Evolutionary conservation across 192 early-diverging fungal species (phyloP), one percentile per base, ranked within the genome.

Genomic region (Coemansia sp.): DNA sequence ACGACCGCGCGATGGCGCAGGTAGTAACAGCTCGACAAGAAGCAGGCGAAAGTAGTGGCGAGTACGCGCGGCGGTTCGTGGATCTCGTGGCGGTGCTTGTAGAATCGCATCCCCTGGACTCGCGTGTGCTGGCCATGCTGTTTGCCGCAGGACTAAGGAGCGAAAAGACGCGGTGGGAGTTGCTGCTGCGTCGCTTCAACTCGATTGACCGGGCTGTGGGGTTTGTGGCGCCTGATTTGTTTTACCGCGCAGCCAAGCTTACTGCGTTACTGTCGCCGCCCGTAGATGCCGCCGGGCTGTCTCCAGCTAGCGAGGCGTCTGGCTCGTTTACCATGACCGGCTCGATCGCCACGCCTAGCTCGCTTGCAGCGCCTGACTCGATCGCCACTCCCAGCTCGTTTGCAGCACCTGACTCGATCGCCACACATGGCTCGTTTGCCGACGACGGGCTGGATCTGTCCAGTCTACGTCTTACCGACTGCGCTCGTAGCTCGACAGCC

Each of bases 61-160:
- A 79, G 60, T 79, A 79, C 25, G 63, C 76, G 6, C 70, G 73
- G 56, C 31, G 76, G 53, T 79, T 79, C 62, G 60, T 79, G 5
- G 44, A n/a, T 6, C 17, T 64, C 34, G 67, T 73, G 5, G 58
- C 67, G 6, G 51, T 57, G 23, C 64, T 79, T 18, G 67, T 73
- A 18, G 66, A 37, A 2, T 42, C 44, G 44, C 71, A 79, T 42
- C 64, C 70, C 11, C 47, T 79, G 46, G 76, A 79, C 50, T 66
- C 67, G 17, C 61, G 61, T 24, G 36, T 79, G 57, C 37, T 73
- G 46, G 63, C 70, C 4, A 55, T 67, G 25, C 40, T 72, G 54
- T 79, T 73, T 63, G 64, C 70, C 0, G 63, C 49, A 15, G 76
- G 76, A 2, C 60, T 79, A 63, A 54, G 76, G 10, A 73, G 67